These are phyloP conservation scores for Manihot esculenta DNA, from an alignment of 441 rosid species.

Conservation along the genomic window DNA sequence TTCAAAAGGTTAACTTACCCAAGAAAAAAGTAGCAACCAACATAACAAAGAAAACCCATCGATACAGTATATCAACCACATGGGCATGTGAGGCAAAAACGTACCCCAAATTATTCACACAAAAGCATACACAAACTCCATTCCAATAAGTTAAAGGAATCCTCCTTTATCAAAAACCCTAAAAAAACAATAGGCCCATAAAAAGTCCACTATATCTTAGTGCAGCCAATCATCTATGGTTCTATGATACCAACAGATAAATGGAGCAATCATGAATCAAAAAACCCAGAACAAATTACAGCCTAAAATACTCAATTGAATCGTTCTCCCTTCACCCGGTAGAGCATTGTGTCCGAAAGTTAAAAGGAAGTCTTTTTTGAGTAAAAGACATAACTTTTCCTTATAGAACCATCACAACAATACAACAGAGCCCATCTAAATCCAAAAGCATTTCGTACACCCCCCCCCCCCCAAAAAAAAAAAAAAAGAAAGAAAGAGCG, in stretches of 20 bases:
- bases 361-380: slow-evolving; percentile 3
- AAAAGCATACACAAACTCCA: background rate
- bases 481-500: no score
- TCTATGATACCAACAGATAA: background rate
- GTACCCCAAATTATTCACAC: background rate
- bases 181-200: no score
- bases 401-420: background rate
- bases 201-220: background rate
- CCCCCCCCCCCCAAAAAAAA: background rate
- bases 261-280: background rate
- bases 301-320: background rate
- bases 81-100: background rate
- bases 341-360: background rate
- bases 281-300: background rate
- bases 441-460: slow-evolving; percentile 9
- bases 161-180: background rate
- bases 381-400: background rate
- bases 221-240: background rate
- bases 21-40: background rate
- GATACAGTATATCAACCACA: background rate
- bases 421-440: background rate
- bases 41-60: background rate
- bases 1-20: background rate
- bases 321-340: no score
- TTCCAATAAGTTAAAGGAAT: background rate